Conservation (phyloP, 257 asterid species). For the Solanum bulbocastanum region DNA sequence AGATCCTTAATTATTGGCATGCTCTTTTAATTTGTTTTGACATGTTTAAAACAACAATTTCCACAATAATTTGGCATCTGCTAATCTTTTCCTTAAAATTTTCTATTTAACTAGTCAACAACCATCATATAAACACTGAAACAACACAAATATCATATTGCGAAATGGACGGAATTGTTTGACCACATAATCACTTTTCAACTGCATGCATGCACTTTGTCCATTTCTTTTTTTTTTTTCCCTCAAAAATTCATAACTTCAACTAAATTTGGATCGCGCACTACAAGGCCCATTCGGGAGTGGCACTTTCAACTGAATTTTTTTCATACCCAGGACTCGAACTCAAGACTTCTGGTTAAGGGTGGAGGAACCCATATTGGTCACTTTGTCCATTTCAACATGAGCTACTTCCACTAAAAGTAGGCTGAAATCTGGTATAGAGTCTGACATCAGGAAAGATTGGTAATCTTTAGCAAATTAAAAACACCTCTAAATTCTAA, state of each 20-base stretch:
- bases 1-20: not conserved
- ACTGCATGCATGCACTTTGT: not conserved
- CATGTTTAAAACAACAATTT: not conserved
- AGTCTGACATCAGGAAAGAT: too few relatives aligned
- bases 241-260: accelerated
- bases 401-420: too few relatives aligned
- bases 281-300: too few relatives aligned
- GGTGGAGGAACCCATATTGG: too few relatives aligned
- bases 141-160: not conserved
- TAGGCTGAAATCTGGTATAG: too few relatives aligned
- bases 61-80: not conserved
- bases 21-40: not conserved
- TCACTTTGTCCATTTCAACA: too few relatives aligned
- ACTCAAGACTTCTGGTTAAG: too few relatives aligned
- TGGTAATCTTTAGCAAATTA: too few relatives aligned
- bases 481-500: too few relatives aligned
- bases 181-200: not conserved
- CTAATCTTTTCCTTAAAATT: not conserved
- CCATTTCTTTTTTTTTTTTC: too few relatives aligned
- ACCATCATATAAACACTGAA: not conserved
- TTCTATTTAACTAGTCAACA: not conserved
- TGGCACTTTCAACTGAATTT: too few relatives aligned
- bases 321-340: too few relatives aligned
- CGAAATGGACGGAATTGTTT: not conserved
- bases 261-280: accelerated